Evolutionary conservation across 2,329 filamentous ascomycete species (phyloP).

Genomic region (Aspergillus sp.): DNA sequence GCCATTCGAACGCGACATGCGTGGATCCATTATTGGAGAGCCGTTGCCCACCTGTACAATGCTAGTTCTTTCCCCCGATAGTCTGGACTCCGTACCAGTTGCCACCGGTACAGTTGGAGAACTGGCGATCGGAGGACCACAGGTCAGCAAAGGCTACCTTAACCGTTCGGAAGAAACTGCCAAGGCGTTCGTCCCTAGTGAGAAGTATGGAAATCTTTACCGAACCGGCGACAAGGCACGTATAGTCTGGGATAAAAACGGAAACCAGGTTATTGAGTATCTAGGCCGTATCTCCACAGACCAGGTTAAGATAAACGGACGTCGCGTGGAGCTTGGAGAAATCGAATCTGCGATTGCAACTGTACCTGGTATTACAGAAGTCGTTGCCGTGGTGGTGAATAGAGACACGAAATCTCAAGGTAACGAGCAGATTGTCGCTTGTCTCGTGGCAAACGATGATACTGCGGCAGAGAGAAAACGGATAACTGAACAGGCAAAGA

Average conservation of each 20-base stretch:
- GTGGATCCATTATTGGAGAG: slow-evolving; percentile 39
- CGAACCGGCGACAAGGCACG: slow-evolving; percentile 48
- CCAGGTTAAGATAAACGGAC: slow-evolving; percentile 83
- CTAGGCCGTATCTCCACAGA: slow-evolving; percentile 75
- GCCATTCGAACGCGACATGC: slow-evolving; percentile 18
- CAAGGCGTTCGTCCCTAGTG: slow-evolving; percentile 26
- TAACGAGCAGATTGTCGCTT: slow-evolving; percentile 28
- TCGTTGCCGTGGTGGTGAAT: slow-evolving; percentile 24
- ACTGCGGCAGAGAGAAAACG: slow-evolving; percentile 9
- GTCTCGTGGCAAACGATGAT: slow-evolving; percentile 18
- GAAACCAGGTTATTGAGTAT: slow-evolving; percentile 61
- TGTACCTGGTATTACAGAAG: slow-evolving; percentile 20
- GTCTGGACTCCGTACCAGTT: slow-evolving; percentile 32
- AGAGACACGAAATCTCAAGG: slow-evolving; percentile 18
- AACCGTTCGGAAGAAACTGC: slow-evolving; percentile 26
- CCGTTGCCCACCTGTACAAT: slow-evolving; percentile 37
- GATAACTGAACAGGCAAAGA: slow-evolving; percentile 17
- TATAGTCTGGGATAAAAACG: slow-evolving; percentile 61
- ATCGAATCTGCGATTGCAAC: slow-evolving; percentile 53
- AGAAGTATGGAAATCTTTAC: slow-evolving; percentile 49
- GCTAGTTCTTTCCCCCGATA: slow-evolving; percentile 27
- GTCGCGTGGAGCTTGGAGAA: slow-evolving; percentile 77
- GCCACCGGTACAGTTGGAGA: slow-evolving; percentile 47
- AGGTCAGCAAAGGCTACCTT: slow-evolving; percentile 31
- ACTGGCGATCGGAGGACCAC: slow-evolving; percentile 40